Evolutionary conservation across 805 yeast genomes (phyloP).

Genomic region (Komagataella pastoris): DNA sequence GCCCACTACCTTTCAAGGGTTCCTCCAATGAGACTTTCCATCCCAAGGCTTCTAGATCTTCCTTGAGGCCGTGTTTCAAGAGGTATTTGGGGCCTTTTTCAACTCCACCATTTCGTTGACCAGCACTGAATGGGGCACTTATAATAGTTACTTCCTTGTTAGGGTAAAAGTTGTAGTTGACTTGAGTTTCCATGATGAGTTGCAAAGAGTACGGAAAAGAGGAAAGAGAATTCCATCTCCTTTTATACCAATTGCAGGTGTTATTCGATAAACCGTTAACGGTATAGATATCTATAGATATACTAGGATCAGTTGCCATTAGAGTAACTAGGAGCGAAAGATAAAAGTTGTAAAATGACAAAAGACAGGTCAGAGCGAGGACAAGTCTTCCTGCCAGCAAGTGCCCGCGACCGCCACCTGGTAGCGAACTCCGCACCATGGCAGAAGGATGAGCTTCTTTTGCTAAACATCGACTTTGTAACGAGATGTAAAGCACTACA

Average conservation of each 20-base stretch:
- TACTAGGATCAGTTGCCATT: background rate
- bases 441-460: too few species aligned
- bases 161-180: slow-evolving; percentile 40
- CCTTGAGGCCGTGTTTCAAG: slow-evolving; percentile 54
- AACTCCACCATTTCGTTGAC: slow-evolving; percentile 89
- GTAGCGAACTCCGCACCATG: too few species aligned
- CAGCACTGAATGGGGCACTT: slow-evolving; percentile 90
- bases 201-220: background rate
- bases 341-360: background rate
- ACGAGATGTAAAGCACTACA: too few species aligned
- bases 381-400: background rate
- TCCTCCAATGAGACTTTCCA: slow-evolving; percentile 48
- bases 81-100: slow-evolving; percentile 86
- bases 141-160: slow-evolving; percentile 52
- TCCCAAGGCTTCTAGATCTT: slow-evolving; percentile 52
- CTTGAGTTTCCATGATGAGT: background rate
- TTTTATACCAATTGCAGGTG: background rate
- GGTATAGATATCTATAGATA: background rate
- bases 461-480: too few species aligned
- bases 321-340: background rate
- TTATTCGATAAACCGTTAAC: background rate
- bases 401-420: background rate
- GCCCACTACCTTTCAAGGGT: slow-evolving; percentile 31
- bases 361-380: background rate
- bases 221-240: background rate